These are phyloP conservation scores for Mortierella sp. DNA, from an alignment of 371 early-diverging fungal species.

Conservation along the genomic window DNA sequence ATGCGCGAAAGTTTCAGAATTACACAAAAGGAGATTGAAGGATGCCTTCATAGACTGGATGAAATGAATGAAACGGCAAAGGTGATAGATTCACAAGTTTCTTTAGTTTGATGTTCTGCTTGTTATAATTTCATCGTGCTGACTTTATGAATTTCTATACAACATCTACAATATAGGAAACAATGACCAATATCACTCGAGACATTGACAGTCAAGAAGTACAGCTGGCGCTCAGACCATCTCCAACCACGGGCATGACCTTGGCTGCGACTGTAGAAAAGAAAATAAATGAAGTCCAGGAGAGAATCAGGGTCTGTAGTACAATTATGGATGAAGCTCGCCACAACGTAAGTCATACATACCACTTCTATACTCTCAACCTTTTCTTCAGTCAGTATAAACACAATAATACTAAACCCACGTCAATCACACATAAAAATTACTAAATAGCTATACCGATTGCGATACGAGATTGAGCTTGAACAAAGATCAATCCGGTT, in stretches of 20 bases:
- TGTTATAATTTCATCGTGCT: not conserved
- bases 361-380: not conserved
- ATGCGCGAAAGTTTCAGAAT: conserved; percentile 11
- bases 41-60: conserved; percentile 22
- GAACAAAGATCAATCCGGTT: conserved; percentile 45
- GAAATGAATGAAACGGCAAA: conserved; percentile 28
- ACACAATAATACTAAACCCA: not conserved
- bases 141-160: not conserved
- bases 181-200: conserved; percentile 26
- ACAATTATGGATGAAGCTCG: conserved; percentile 31
- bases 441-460: conserved; percentile 22
- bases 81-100: conserved; percentile 14
- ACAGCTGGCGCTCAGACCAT: conserved; percentile 32
- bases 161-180: conserved; percentile 18
- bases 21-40: conserved; percentile 18
- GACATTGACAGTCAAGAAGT: conserved; percentile 49
- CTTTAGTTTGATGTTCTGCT: not conserved
- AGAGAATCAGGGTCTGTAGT: conserved; percentile 28
- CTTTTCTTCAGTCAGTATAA: not conserved
- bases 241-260: conserved; percentile 28
- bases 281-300: conserved; percentile 39
- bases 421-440: not conserved
- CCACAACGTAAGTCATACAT: conserved; percentile 19
- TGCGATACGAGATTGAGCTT: conserved; percentile 37
- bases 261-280: conserved; percentile 35